Percentiles rank a stretch among this genome's conserved stretches.
These are phyloP conservation scores for Trichoderma parareesei DNA, from an alignment of 495 filamentous ascomycete genomes.

Conservation along the genomic window DNA sequence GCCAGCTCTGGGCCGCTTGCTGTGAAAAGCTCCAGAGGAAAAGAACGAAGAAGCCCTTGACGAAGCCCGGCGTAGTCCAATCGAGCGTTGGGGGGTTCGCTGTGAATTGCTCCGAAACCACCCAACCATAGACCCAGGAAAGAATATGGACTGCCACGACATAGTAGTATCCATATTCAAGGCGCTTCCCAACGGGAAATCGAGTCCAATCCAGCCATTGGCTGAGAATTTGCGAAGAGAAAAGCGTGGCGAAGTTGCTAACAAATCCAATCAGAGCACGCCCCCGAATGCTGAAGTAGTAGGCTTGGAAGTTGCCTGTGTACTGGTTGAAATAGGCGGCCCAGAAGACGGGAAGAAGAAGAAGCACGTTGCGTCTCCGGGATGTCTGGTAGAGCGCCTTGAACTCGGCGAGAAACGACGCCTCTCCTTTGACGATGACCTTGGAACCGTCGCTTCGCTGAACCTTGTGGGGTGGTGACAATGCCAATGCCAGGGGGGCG, in stretches of 20 bases:
- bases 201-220: constrained; percentile 35
- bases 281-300: constrained; percentile 43
- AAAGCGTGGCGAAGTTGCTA: constrained; percentile 26
- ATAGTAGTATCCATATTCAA: constrained; percentile 35
- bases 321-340: constrained; percentile 44
- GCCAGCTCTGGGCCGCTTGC: constrained; percentile 40
- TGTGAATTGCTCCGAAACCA: constrained; percentile 41
- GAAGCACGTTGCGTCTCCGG: constrained; percentile 32
- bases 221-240: constrained; percentile 32
- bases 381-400: constrained; percentile 31
- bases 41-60: constrained; percentile 38
- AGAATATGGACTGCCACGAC: constrained; percentile 34
- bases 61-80: constrained; percentile 36
- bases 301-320: constrained; percentile 41
- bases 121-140: constrained; percentile 42
- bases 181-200: constrained; percentile 29
- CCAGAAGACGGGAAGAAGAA: constrained; percentile 41
- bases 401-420: constrained; percentile 31
- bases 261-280: constrained; percentile 38
- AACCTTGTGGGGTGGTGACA: constrained; percentile 42
- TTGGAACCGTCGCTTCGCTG: constrained; percentile 37
- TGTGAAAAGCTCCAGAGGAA: constrained; percentile 40
- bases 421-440: constrained; percentile 27
- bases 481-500: constrained; percentile 35
- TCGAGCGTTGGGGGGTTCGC: constrained; percentile 33